Percentiles rank a stretch among this genome's conserved stretches.
Evolutionary conservation across 1,284 basidiomycete genomes (phyloP).

Genomic region (Rhodotorula sp.): DNA sequence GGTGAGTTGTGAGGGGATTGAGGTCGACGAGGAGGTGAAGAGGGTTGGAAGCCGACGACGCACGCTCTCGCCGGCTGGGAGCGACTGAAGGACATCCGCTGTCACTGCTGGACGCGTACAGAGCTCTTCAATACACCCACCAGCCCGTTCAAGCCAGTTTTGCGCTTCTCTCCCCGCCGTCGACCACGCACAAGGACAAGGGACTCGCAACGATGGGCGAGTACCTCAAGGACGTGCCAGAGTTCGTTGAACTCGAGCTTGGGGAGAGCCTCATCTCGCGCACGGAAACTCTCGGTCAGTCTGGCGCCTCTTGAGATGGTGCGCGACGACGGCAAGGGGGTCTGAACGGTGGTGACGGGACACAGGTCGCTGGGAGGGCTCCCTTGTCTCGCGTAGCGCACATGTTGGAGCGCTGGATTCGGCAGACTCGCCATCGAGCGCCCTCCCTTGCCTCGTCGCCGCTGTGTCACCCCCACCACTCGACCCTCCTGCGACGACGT

Average conservation of each 20-base stretch:
- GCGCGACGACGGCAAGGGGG: not conserved
- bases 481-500: no score
- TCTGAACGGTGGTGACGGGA: not conserved
- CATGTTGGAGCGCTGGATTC: no score
- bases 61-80: no score
- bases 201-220: slow-evolving; percentile 20
- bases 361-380: no score
- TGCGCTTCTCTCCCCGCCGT: not conserved
- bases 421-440: no score
- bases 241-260: slow-evolving; percentile 76
- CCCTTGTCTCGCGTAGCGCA: no score
- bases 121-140: no score
- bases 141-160: not conserved
- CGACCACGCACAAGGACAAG: not conserved
- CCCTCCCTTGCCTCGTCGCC: not conserved
- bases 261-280: slow-evolving; percentile 85
- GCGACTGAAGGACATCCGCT: no score
- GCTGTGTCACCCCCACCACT: not conserved
- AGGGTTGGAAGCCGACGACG: no score
- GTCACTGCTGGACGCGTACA: no score
- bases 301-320: not conserved
- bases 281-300: slow-evolving; percentile 86
- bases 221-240: slow-evolving; percentile 59
- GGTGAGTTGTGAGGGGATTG: no score
- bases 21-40: no score